Evolutionary conservation across 2,329 filamentous ascomycete species (phyloP).

Genomic region (Chaetomium sp.): DNA sequence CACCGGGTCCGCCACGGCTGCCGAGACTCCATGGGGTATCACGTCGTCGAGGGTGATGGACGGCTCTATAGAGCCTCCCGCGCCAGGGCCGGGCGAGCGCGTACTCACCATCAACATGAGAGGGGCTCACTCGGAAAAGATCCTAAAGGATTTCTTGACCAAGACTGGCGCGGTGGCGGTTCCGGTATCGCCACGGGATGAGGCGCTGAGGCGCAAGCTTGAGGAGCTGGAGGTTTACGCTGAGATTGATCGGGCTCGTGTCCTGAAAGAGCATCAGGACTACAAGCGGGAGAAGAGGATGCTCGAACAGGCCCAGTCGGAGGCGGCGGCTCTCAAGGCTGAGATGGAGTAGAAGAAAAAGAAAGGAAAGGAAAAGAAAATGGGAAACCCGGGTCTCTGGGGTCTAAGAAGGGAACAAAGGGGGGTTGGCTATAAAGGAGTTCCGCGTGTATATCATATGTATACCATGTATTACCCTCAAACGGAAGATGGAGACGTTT

Average conservation of each 20-base stretch:
- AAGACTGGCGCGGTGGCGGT: slow-evolving; percentile 56
- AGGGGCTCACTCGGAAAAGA: slow-evolving; percentile 51
- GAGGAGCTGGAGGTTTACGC: slow-evolving; percentile 47
- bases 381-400: too few relatives aligned
- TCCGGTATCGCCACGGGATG: slow-evolving; percentile 52
- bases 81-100: slow-evolving; percentile 43
- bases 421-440: not conserved
- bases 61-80: slow-evolving; percentile 43
- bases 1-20: slow-evolving; percentile 9
- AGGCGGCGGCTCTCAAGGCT: slow-evolving; percentile 39
- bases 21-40: slow-evolving; percentile 33
- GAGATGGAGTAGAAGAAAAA: slow-evolving; percentile 13
- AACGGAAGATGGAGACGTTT: too few relatives aligned
- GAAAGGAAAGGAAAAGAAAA: too few relatives aligned
- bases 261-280: slow-evolving; percentile 47
- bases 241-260: slow-evolving; percentile 48
- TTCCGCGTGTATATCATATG: slow-evolving; percentile 20
- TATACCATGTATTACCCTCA: slow-evolving; percentile 14
- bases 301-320: slow-evolving; percentile 48
- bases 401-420: too few relatives aligned
- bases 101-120: slow-evolving; percentile 58
- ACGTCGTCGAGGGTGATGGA: slow-evolving; percentile 36
- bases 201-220: slow-evolving; percentile 50
- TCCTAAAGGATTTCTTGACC: slow-evolving; percentile 55
- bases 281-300: slow-evolving; percentile 57